phyloP scores from a whole-genome alignment of 164 flowering plant species.

The Sextonia rubra region DNA sequence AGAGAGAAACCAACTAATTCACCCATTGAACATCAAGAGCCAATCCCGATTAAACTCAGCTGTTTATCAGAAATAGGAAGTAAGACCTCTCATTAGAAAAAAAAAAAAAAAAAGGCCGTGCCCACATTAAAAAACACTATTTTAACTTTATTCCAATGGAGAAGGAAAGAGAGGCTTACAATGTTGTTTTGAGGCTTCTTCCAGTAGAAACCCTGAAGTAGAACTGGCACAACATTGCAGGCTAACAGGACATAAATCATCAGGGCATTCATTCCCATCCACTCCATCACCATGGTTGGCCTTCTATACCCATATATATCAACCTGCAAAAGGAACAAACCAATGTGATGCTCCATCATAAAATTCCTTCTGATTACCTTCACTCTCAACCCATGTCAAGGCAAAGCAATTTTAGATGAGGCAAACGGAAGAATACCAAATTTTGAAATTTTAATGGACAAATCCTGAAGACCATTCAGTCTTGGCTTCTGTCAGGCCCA shows the following conservation, averaged over 20 bases:
- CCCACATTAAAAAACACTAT: too few relatives aligned
- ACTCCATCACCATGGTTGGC: conserved; percentile 42
- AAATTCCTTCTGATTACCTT: not conserved
- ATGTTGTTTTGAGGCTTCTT: conserved; percentile 54
- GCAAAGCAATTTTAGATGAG: too few relatives aligned
- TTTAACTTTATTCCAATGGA: not conserved
- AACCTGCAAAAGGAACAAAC: conserved; percentile 35
- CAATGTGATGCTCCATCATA: not conserved
- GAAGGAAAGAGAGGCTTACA: conserved; percentile 26
- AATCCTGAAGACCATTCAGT: too few relatives aligned
- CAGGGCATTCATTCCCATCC: conserved; percentile 78
- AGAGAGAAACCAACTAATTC: not conserved
- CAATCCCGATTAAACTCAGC: conserved; percentile 27
- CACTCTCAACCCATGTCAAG: not conserved
- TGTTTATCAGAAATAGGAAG: conserved; percentile 1
- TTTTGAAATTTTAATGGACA: too few relatives aligned
- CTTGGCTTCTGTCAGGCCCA: too few relatives aligned
- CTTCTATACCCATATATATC: conserved; percentile 54
- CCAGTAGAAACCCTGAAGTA: conserved; percentile 75
- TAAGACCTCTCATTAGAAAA: not conserved
- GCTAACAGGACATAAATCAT: conserved; percentile 56
- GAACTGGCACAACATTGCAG: conserved; percentile 52
- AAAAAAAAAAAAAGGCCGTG: not conserved
- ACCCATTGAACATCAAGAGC: conserved; percentile 8
- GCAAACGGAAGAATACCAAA: too few relatives aligned